Percentiles rank a stretch among this genome's conserved stretches.
phyloP scores from a whole-genome alignment of 2,329 filamentous ascomycete species.

The Orbilia brochopaga region DNA sequence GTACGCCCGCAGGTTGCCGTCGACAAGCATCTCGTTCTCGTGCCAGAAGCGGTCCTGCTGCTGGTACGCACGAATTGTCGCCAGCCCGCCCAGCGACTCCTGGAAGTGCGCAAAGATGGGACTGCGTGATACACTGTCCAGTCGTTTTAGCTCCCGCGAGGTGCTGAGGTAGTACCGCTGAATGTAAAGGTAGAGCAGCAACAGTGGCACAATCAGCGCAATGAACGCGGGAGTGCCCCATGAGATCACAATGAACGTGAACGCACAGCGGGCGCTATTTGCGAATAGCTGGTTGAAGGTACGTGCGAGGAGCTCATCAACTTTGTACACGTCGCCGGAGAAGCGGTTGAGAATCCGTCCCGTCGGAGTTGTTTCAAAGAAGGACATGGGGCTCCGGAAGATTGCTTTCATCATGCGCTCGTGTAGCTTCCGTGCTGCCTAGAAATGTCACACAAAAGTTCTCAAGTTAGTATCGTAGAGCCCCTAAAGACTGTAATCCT shows the following conservation, averaged over 20 bases:
- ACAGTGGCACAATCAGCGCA: slow-evolving; percentile 78
- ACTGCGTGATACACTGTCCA: slow-evolving; percentile 93
- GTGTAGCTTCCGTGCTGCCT: slow-evolving; percentile 93
- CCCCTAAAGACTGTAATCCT: too few species aligned
- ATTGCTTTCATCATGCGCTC: slow-evolving; percentile 97
- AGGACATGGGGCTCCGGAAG: slow-evolving; percentile 97
- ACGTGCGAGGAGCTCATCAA: slow-evolving; percentile 84
- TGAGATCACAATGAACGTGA: slow-evolving; percentile 86
- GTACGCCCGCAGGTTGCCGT: slow-evolving; percentile 91
- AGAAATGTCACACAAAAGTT: slow-evolving; percentile 8
- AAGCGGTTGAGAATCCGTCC: slow-evolving; percentile 97
- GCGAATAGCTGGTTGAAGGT: slow-evolving; percentile 97
- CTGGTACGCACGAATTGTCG: slow-evolving; percentile 91
- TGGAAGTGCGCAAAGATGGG: slow-evolving; percentile 99
- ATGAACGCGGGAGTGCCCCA: slow-evolving; percentile 80
- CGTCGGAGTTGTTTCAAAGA: slow-evolving; percentile 95
- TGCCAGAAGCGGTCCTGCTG: slow-evolving; percentile 85
- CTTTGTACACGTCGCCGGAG: slow-evolving; percentile 76
- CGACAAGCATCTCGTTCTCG: slow-evolving; percentile 97
- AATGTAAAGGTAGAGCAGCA: slow-evolving; percentile 83
- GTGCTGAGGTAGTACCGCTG: slow-evolving; percentile 97
- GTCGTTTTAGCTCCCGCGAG: slow-evolving; percentile 91
- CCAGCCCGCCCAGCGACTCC: slow-evolving; percentile 90
- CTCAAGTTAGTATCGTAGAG: slow-evolving; percentile 30
- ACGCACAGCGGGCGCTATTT: slow-evolving; percentile 74